Evolutionary conservation across 2,329 filamentous ascomycete species (phyloP), one percentile per base, ranked within the genome.

Genomic region (Diaporthe aspalathi): DNA sequence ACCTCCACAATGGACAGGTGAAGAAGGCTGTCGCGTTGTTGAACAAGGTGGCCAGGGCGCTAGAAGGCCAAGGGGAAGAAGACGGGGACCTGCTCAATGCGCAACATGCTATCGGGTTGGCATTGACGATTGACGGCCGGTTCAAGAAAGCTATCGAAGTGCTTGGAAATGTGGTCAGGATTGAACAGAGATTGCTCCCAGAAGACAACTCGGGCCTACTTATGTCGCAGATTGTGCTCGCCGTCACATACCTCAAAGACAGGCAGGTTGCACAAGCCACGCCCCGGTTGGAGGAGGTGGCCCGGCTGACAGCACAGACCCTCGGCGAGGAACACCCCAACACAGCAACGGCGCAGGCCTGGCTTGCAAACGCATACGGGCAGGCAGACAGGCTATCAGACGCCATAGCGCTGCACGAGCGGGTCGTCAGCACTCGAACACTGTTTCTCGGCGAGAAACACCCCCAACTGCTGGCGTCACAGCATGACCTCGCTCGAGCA

Each of bases 271-370:
- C 5, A 12, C 24, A 62, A 45, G 56, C 17, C 24, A 47, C 24
- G 24, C 16, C 5, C 17, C 24, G 8, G 5, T 29, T 62, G 16
- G 56, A 62, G 35, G 38, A 62, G 22, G 17, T 32, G 4, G 8
- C 1, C 9, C 16, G 9, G 17, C 1, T 12, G 12, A 2, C 6
- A 1, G 24, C 17, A 62, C 38, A n/a, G 9, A 32, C 5, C 40
- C 9, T n/a, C 3, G 56, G 56, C 38, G 24, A 62, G 17, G 22
- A 62, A 29, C 38, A 62, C 24, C 17, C 0, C 2, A 0, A 22
- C 0, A 47, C 56, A 14, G 16, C 16, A 14, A 0, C 0, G 3
- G 6, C 17, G 24, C 56, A n/a, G 5, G 1, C 0, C 0, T 45
- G 17, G 22, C 56, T 62, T 32, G 56, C 40, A 1, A 1, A 2